These are phyloP conservation scores for Colletotrichum sp. DNA, from an alignment of 2,329 filamentous ascomycete genomes.

Conservation along the genomic window DNA sequence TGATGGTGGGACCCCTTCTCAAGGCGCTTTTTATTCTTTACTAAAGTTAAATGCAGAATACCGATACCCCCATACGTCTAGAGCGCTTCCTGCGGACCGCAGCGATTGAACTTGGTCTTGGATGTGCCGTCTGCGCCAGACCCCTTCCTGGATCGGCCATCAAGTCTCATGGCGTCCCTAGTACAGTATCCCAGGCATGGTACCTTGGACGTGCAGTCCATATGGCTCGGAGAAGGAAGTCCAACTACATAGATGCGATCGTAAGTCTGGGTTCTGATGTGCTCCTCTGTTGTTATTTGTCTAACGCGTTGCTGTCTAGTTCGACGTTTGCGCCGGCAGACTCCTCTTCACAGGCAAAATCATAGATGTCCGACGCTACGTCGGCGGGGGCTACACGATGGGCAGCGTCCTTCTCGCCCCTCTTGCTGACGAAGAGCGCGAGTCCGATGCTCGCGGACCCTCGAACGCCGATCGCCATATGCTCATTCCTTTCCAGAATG, in stretches of 20 bases:
- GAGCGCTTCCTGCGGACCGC: slow-evolving; percentile 40
- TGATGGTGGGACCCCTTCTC: slow-evolving; percentile 23
- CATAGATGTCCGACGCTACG: slow-evolving; percentile 40
- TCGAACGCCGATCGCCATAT: slow-evolving; percentile 31
- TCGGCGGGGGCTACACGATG: slow-evolving; percentile 45
- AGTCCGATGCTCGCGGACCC: slow-evolving; percentile 12
- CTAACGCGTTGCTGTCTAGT: slow-evolving; percentile 1
- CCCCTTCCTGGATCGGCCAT: slow-evolving; percentile 36
- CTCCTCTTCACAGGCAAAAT: slow-evolving; percentile 45
- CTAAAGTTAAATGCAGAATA: slow-evolving; percentile 24
- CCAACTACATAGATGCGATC: slow-evolving; percentile 29
- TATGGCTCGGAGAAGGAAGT: slow-evolving; percentile 31
- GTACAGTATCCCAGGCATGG: slow-evolving; percentile 38
- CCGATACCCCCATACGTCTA: slow-evolving; percentile 36
- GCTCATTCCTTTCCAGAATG: slow-evolving; percentile 47
- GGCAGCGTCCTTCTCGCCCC: slow-evolving; percentile 40
- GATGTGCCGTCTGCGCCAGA: slow-evolving; percentile 38
- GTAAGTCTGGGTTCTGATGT: not conserved
- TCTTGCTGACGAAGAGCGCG: slow-evolving; percentile 30
- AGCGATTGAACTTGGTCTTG: slow-evolving; percentile 42
- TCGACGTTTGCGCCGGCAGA: slow-evolving; percentile 32
- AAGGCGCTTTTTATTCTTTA: not conserved
- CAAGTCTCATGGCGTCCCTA: slow-evolving; percentile 36
- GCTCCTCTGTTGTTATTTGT: too few species aligned
- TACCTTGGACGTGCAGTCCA: slow-evolving; percentile 36